Conservation (phyloP, 1,139 yeast species). For the Tardiomyces digboiensis region DNA sequence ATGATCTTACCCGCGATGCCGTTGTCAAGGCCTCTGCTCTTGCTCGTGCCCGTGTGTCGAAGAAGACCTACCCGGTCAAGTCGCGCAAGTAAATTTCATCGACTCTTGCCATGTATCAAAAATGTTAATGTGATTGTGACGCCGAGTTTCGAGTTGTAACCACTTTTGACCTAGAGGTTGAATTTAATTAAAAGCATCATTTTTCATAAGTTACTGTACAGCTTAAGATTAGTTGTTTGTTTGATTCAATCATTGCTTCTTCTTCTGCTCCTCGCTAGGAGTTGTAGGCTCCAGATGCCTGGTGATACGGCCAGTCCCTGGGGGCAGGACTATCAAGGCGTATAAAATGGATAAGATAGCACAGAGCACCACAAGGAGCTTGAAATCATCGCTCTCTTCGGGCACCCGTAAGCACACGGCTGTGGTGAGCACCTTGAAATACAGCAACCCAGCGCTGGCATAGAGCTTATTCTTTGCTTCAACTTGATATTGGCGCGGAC, state of each 20-base stretch:
- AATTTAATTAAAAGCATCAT: not conserved
- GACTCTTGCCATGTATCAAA: not conserved
- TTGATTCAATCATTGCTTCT: not conserved
- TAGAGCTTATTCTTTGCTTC: not conserved
- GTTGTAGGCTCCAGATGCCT: not conserved
- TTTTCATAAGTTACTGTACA: not conserved
- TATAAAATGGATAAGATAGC: not conserved
- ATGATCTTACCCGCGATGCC: constrained; percentile 36
- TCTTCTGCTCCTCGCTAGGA: not conserved
- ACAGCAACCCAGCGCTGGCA: not conserved
- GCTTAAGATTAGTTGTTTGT: not conserved
- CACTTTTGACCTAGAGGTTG: not conserved
- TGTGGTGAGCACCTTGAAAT: not conserved
- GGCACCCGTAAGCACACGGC: not conserved
- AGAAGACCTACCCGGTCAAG: constrained; percentile 25
- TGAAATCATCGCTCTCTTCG: not conserved
- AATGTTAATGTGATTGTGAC: constrained; percentile 3
- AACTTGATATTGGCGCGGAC: not conserved
- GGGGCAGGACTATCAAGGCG: not conserved
- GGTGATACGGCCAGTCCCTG: not conserved
- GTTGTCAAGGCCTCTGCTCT: constrained; percentile 37
- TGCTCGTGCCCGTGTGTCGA: constrained; percentile 30
- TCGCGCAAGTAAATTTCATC: not conserved
- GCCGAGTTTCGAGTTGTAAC: not conserved
- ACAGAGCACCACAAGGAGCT: not conserved